Evolutionary conservation across 2,329 filamentous ascomycete species (phyloP), one percentile per base, ranked within the genome.

Genomic region (Phialocephala sp.): DNA sequence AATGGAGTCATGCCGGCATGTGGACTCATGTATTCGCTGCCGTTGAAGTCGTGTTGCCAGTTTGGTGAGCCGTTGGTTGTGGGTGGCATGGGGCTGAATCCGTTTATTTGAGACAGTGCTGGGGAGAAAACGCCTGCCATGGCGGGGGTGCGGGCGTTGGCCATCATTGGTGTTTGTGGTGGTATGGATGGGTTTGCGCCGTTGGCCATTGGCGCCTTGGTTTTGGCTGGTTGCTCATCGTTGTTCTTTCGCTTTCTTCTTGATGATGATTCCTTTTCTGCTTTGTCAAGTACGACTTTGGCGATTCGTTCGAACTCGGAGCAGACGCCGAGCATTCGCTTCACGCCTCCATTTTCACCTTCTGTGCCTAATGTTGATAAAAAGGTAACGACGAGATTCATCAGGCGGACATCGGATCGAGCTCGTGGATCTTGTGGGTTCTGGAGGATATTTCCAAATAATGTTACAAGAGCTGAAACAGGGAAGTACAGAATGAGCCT

Each of bases 221-320:
- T 50, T 39, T 72, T 70, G 4, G 63, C 56, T 22, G 61, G 54
- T 60, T 69, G 69, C 39, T 75, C 73, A 9, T 90, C 88, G 54
- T 87, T 82, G 67, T 85, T 88, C 84, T 97, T 97, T 67, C 94
- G 88, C 82, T 98, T 98, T 64, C 92, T 88, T 66, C 92, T 87
- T 5, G 73, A 73, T 0, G 74, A 74, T 18, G 66, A 71, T n/a
- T 98, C 94, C 74, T 91, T 93, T 75, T 98, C 94, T 0, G 92
- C 87, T 77, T 94, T 97, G 66, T 98, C 94, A 55, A 98, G 89
- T 9, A 97, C 93, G 2, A 93, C 88, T 75, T 90, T 92, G 41
- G 93, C 93, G 69, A 99, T 97, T 65, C 95, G 89, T 77, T 97
- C 94, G 72, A 99, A 99, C 75, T 99, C 95, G n/a, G 92, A 88